Conservation (phyloP, 768 basidiomycete species). For the Baorangia bicolor region DNA sequence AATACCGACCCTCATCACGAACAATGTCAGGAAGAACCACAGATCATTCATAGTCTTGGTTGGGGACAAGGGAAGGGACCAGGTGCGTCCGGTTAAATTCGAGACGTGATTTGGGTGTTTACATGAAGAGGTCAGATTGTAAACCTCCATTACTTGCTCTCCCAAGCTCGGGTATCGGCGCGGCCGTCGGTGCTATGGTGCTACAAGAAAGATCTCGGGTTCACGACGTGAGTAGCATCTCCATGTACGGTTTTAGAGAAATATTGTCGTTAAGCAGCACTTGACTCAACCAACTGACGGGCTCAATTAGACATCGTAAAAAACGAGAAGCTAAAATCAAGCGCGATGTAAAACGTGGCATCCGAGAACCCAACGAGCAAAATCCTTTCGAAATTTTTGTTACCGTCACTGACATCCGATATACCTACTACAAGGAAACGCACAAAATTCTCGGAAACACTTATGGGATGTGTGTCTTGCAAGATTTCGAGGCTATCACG, state of each 20-base stretch:
- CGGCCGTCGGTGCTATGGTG: conserved; percentile 95
- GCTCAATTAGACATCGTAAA: conserved; percentile 74
- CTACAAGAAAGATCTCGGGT: conserved; percentile 98
- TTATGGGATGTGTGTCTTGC: conserved; percentile 94
- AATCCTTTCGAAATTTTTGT: conserved; percentile 98
- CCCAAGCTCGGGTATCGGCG: conserved; percentile 86
- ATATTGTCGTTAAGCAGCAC: neutral
- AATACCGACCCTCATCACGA: conserved; percentile 87
- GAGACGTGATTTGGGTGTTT: neutral
- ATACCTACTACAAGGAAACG: conserved; percentile 98
- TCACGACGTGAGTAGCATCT: conserved; percentile 67
- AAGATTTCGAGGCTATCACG: conserved; percentile 98
- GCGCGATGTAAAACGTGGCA: conserved; percentile 90
- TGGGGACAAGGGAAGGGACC: conserved; percentile 90
- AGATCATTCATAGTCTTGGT: conserved; percentile 95
- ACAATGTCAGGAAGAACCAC: conserved; percentile 91
- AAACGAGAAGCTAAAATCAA: conserved; percentile 97
- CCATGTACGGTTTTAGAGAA: neutral
- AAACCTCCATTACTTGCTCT: conserved; percentile 92
- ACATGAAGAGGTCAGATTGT: conserved; percentile 57
- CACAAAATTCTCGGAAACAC: conserved; percentile 97
- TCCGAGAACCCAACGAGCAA: conserved; percentile 92
- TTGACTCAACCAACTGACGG: neutral
- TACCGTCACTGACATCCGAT: conserved; percentile 97
- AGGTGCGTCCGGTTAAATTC: conserved; percentile 48